Evolutionary conservation across 2,329 filamentous ascomycete species (phyloP), one percentile per base, ranked within the genome.

Genomic region (Monilinia laxa): DNA sequence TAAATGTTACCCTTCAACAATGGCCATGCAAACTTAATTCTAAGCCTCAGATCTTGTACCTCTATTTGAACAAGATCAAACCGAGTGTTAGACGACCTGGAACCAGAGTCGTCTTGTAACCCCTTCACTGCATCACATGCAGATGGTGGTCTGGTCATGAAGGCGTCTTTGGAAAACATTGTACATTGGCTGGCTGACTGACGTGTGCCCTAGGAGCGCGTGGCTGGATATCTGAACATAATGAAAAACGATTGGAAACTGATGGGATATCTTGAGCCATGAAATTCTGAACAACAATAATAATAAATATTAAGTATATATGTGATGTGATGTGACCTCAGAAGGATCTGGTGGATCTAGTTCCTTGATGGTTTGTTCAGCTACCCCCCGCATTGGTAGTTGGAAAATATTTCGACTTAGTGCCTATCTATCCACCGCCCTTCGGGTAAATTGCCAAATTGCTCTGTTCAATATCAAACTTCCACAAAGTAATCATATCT

Each of bases 61-160:
- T n/a, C 12, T 51, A 25, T 25, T 25, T 25, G 42, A n/a, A 55
- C 18, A 55, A 38, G 31, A 38, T 38, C 53, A 38, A 55, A 38
- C 23, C 12, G 38, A 38, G 31, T 7, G 16, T 35, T 55, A n/a
- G 14, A 35, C 31, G 2, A 38, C 7, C 31, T n/a, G 45, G 31
- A 51, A 31, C 42, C 42, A 14, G 9, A 51, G 14, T 51, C 10
- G 11, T 51, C 12, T 11, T 28, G 49, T 28, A 18, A 23, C 14
- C 49, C 25, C 23, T 52, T 52, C 47, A 51, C 9, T 12, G 14
- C n/a, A 62, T 62, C 58, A 62, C 58, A 62, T 62, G 58, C 31
- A 10, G 47, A 40, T 18, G 16, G 4, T 16, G 23, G 28, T 38
- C 38, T 4, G 45, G 58, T 60, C 58, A 60, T 38, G 42, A 38